Percentiles rank a stretch among this genome's conserved stretches.
Evolutionary conservation across 352 stramenopile genomes (phyloP).

Genomic region (Aphanomyces euteiches): DNA sequence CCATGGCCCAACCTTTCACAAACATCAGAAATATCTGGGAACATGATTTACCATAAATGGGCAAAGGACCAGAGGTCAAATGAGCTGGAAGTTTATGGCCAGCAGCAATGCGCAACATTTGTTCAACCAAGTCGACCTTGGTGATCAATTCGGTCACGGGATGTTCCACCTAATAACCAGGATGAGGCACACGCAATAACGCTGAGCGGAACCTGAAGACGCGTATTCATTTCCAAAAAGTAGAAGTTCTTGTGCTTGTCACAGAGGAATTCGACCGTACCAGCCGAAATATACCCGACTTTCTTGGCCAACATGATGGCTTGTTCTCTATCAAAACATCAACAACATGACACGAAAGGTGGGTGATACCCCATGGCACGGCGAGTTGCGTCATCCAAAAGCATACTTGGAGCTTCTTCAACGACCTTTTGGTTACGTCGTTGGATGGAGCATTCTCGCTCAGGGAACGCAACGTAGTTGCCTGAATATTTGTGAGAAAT

Average conservation of each 20-base stretch:
- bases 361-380: conserved; percentile 18
- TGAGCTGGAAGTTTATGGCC: conserved; percentile 84
- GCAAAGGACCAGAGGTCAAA: conserved; percentile 58
- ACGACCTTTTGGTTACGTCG: conserved; percentile 93
- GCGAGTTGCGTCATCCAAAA: conserved; percentile 85
- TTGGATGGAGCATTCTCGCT: conserved; percentile 96
- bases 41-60: conserved; percentile 42
- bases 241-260: conserved; percentile 97
- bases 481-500: conserved; percentile 36
- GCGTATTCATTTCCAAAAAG: conserved; percentile 99
- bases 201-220: conserved; percentile 51
- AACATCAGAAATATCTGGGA: neutral
- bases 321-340: conserved; percentile 80
- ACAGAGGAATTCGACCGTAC: conserved; percentile 97
- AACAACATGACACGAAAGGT: conserved; percentile 32
- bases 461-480: conserved; percentile 89
- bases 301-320: conserved; percentile 88
- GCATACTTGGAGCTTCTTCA: conserved; percentile 42
- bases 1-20: conserved; percentile 75
- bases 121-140: conserved; percentile 92
- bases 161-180: conserved; percentile 86
- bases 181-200: neutral
- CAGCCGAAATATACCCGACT: conserved; percentile 91
- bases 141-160: conserved; percentile 94
- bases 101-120: conserved; percentile 93